Conservation (phyloP, 2,329 filamentous ascomycete genomes). For the Colletotrichum navitas region DNA sequence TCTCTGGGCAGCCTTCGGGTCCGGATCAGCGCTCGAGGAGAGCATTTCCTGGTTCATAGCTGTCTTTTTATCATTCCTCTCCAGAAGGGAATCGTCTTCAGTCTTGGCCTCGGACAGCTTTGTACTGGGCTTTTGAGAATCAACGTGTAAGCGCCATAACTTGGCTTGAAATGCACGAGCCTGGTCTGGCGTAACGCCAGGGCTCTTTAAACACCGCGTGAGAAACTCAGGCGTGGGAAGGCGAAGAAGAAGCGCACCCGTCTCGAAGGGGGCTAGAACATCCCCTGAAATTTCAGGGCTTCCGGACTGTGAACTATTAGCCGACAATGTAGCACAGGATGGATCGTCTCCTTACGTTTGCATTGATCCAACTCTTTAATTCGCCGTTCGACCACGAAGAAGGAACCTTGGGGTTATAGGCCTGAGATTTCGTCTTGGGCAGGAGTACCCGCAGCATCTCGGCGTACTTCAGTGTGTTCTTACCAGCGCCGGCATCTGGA, state of each 20-base stretch:
- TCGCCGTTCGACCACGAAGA: slow-evolving; percentile 56
- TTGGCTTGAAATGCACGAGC: slow-evolving; percentile 57
- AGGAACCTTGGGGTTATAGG: slow-evolving; percentile 49
- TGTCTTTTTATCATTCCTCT: not conserved
- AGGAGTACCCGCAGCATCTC: slow-evolving; percentile 59
- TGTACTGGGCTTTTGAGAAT: slow-evolving; percentile 48
- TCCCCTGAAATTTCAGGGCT: slow-evolving; percentile 50
- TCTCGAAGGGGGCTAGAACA: slow-evolving; percentile 55
- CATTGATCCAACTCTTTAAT: slow-evolving; percentile 55
- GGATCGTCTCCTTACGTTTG: slow-evolving; percentile 52
- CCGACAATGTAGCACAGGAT: too few relatives aligned
- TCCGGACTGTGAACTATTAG: slow-evolving; percentile 52
- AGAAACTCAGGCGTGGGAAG: slow-evolving; percentile 57
- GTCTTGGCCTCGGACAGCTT: not conserved
- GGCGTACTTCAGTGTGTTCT: slow-evolving; percentile 63
- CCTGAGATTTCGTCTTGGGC: slow-evolving; percentile 46
- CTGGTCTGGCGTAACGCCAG: slow-evolving; percentile 52
- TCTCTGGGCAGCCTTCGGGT: slow-evolving; percentile 43
- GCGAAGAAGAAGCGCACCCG: slow-evolving; percentile 57
- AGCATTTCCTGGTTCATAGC: slow-evolving; percentile 15
- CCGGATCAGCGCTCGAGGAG: slow-evolving; percentile 49
- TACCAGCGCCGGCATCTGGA: slow-evolving; percentile 57
- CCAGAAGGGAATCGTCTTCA: not conserved
- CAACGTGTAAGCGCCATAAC: slow-evolving; percentile 58
- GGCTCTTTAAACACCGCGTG: slow-evolving; percentile 55